Conservation (phyloP, 2,329 filamentous ascomycete genomes). For the Botrytis galanthina region DNA sequence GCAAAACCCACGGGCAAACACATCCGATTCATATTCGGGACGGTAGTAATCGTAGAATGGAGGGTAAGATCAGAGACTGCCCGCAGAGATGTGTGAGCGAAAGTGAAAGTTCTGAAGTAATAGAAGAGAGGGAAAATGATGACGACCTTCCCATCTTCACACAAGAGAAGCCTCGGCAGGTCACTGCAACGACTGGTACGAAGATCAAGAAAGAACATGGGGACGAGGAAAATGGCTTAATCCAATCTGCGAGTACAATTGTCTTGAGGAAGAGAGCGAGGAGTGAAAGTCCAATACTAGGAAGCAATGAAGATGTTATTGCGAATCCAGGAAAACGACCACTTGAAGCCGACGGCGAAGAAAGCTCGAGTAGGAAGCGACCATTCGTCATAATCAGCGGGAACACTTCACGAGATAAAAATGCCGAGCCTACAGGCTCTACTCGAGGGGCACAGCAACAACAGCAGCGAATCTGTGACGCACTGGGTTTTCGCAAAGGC, state of each 20-base stretch:
- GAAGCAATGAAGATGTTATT: not conserved
- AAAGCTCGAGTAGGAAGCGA: not conserved
- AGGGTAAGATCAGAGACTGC: not conserved
- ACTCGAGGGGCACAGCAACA: not conserved
- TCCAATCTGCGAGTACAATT: not conserved
- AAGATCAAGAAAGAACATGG: not conserved
- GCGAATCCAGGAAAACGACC: not conserved
- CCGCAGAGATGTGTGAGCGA: not conserved
- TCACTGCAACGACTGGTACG: too few species aligned
- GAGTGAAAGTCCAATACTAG: conserved; percentile 4
- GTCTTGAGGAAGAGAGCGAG: not conserved
- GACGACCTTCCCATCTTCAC: not conserved
- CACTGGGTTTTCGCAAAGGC: not conserved
- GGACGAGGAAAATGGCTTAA: not conserved
- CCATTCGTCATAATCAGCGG: not conserved
- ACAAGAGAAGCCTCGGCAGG: not conserved
- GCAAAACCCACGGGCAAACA: too few species aligned
- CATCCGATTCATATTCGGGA: not conserved
- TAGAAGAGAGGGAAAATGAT: not conserved
- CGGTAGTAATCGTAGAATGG: not conserved
- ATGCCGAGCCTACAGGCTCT: not conserved
- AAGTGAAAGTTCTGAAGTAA: not conserved
- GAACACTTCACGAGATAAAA: not conserved
- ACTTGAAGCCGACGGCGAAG: not conserved
- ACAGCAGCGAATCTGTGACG: not conserved